Evolutionary conservation across 164 flowering plant genomes (phyloP).

Genomic region (Nymphaea thermarum): DNA sequence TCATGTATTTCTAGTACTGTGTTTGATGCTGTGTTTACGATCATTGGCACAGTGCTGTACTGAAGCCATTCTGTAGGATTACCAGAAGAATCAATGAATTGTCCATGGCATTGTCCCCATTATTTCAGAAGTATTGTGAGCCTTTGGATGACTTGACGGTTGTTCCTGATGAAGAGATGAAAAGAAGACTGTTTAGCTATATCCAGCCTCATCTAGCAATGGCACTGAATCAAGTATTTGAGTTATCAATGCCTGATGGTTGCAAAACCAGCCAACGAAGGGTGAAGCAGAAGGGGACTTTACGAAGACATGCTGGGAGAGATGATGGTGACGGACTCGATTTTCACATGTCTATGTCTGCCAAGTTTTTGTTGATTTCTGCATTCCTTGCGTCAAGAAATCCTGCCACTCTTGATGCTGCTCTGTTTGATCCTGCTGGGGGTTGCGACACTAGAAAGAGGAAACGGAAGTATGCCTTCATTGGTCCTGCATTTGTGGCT

Average conservation of each 20-base stretch:
- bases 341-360: slow-evolving; percentile 77
- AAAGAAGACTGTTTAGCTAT: slow-evolving; percentile 54
- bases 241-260: slow-evolving; percentile 24
- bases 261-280: slow-evolving; percentile 20
- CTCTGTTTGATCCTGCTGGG: slow-evolving; percentile 86
- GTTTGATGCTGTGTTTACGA: background rate
- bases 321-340: slow-evolving; percentile 39
- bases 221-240: slow-evolving; percentile 55
- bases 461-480: slow-evolving; percentile 57
- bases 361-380: slow-evolving; percentile 92
- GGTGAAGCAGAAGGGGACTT: slow-evolving; percentile 19
- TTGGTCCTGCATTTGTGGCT: background rate
- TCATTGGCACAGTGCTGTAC: slow-evolving; percentile 36
- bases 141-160: slow-evolving; percentile 40
- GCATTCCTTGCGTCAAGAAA: slow-evolving; percentile 98
- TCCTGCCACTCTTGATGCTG: slow-evolving; percentile 96
- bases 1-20: background rate
- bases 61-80: slow-evolving; percentile 66
- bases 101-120: slow-evolving; percentile 37
- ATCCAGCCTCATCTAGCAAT: slow-evolving; percentile 50
- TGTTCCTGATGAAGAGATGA: slow-evolving; percentile 51
- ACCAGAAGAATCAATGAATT: slow-evolving; percentile 70
- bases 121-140: slow-evolving; percentile 62
- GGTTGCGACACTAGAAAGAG: slow-evolving; percentile 59
- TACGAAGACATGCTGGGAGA: slow-evolving; percentile 16